Conservation (phyloP, 2,329 filamentous ascomycete species). For the Fusarium proliferatum region DNA sequence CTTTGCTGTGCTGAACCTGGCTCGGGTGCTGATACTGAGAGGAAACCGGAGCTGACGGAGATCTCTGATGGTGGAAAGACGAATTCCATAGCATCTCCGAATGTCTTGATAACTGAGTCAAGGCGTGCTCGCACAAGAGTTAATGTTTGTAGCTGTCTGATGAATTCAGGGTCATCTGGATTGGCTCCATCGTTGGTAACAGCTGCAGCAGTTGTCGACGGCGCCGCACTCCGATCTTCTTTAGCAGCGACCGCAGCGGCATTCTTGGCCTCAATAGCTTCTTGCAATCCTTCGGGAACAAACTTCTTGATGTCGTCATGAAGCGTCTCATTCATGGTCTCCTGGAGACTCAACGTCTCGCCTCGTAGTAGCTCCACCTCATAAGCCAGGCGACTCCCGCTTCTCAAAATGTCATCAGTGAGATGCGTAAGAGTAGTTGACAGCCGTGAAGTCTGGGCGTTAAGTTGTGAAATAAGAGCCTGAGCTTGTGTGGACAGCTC, state of each 20-base stretch:
- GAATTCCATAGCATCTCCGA: slow-evolving; percentile 96
- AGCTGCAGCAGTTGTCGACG: slow-evolving; percentile 37
- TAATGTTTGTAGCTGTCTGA: slow-evolving; percentile 83
- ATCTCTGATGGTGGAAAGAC: slow-evolving; percentile 89
- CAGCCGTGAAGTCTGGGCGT: slow-evolving; percentile 85
- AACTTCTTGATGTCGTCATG: slow-evolving; percentile 79
- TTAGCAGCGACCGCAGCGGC: slow-evolving; percentile 23
- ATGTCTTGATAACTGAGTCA: slow-evolving; percentile 88
- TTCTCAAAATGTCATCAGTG: slow-evolving; percentile 93
- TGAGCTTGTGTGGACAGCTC: slow-evolving; percentile 86
- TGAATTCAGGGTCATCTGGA: slow-evolving; percentile 70
- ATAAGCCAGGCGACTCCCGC: slow-evolving; percentile 88
- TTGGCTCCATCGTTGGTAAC: slow-evolving; percentile 16
- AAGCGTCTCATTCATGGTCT: slow-evolving; percentile 79
- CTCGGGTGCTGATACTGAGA: slow-evolving; percentile 90
- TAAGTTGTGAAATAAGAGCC: slow-evolving; percentile 85
- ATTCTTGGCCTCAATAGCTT: slow-evolving; percentile 44
- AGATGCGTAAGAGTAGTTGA: slow-evolving; percentile 85
- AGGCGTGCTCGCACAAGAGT: slow-evolving; percentile 85
- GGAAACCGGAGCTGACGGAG: slow-evolving; percentile 84
- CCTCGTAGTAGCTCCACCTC: slow-evolving; percentile 94
- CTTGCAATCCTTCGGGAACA: slow-evolving; percentile 64
- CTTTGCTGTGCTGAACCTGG: slow-evolving; percentile 71
- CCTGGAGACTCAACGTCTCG: slow-evolving; percentile 83
- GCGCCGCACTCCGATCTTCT: slow-evolving; percentile 33